Evolutionary conservation across 495 filamentous ascomycete genomes (phyloP).

Genomic region (Podospora australis): DNA sequence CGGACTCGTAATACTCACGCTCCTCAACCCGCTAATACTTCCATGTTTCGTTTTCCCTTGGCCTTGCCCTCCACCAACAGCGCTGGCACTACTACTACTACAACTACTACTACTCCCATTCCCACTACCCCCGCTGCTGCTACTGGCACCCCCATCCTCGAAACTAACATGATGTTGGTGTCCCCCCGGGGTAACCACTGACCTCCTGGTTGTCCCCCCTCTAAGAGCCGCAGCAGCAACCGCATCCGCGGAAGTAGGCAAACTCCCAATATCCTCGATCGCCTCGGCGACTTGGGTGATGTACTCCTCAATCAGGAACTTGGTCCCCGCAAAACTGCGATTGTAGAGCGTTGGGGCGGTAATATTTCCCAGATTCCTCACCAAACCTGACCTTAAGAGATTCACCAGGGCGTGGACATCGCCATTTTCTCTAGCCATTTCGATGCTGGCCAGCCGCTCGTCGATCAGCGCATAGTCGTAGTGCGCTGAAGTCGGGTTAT

Average conservation of each 20-base stretch:
- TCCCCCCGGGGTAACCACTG: background rate
- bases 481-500: constrained; percentile 70
- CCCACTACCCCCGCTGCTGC: background rate
- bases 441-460: constrained; percentile 64
- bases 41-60: background rate
- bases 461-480: constrained; percentile 89
- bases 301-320: constrained; percentile 86
- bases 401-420: constrained; percentile 72
- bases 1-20: background rate
- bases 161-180: constrained; percentile 5
- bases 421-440: constrained; percentile 65
- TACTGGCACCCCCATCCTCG: constrained; percentile 5
- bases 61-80: background rate
- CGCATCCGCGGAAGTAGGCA: constrained; percentile 49
- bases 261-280: constrained; percentile 66
- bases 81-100: background rate
- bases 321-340: constrained; percentile 80
- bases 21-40: background rate
- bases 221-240: background rate
- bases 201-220: background rate
- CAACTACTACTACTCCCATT: background rate
- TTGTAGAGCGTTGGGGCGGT: constrained; percentile 79
- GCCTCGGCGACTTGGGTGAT: constrained; percentile 75
- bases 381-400: constrained; percentile 75
- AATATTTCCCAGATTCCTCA: constrained; percentile 89